Percentiles rank a stretch among this genome's conserved stretches.
phyloP scores from a whole-genome alignment of 345 rosid genomes.

The Syzygium aqueum region DNA sequence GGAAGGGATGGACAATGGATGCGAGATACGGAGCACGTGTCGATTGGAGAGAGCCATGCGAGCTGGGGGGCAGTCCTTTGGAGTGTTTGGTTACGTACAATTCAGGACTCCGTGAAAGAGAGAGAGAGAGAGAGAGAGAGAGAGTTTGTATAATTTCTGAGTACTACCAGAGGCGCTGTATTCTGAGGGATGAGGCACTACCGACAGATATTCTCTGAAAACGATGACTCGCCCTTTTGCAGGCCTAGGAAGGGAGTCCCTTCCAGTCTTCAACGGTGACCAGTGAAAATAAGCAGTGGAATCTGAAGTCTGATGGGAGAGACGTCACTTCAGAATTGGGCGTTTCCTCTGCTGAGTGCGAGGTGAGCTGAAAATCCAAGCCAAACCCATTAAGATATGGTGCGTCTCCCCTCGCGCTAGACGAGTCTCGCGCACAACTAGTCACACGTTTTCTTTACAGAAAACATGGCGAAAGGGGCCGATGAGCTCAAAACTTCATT shows the following conservation, averaged over 20 bases:
- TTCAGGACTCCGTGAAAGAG: background rate
- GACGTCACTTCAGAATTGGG: background rate
- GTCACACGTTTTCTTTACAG: background rate
- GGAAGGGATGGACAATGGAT: background rate
- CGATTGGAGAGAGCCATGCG: background rate
- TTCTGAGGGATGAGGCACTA: background rate
- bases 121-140: background rate
- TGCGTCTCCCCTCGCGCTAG: background rate
- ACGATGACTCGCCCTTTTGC: background rate
- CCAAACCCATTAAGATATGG: background rate
- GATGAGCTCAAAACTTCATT: background rate
- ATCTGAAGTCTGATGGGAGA: background rate
- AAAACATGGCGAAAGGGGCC: background rate
- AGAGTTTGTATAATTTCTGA: background rate
- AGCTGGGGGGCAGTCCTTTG: background rate
- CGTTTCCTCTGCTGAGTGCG: background rate
- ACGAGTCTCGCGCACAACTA: background rate
- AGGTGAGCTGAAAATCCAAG: background rate
- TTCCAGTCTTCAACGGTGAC: background rate
- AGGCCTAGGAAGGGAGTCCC: background rate
- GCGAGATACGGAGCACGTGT: background rate
- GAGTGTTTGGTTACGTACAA: background rate
- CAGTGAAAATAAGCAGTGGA: background rate
- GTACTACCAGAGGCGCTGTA: background rate
- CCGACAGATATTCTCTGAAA: background rate